phyloP scores from a whole-genome alignment of 768 basidiomycete genomes.

The Boletus coccyginus region DNA sequence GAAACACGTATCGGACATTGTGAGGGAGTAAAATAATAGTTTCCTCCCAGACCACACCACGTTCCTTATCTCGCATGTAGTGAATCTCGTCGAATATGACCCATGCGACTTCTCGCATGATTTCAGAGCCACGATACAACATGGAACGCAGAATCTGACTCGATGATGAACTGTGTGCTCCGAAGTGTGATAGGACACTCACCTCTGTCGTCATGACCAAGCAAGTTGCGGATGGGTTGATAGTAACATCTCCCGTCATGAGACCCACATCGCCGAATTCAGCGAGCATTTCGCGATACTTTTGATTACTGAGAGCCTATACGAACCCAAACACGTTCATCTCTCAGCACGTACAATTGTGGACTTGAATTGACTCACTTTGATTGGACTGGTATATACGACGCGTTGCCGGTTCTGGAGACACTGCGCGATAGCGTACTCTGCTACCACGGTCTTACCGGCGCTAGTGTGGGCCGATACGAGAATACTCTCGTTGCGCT shows the following conservation, averaged over 20 bases:
- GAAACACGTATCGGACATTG: constrained; percentile 95
- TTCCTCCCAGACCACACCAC: constrained; percentile 99
- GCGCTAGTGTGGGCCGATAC: constrained; percentile 99
- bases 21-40: constrained; percentile 97
- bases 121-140: constrained; percentile 97
- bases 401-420: constrained; percentile 92
- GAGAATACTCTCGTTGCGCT: constrained; percentile 94
- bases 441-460: constrained; percentile 98
- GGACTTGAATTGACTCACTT: constrained; percentile 55
- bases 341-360: constrained; percentile 9
- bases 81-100: constrained; percentile 99
- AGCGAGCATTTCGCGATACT: constrained; percentile 96
- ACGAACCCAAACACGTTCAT: constrained; percentile 18
- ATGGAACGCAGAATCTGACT: constrained; percentile 93
- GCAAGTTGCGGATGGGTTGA: constrained; percentile 95
- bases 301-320: constrained; percentile 97
- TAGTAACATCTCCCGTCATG: constrained; percentile 99
- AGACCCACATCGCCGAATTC: constrained; percentile 98
- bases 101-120: constrained; percentile 99
- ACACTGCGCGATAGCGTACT: constrained; percentile 98
- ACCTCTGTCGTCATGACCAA: constrained; percentile 99
- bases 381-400: constrained; percentile 99
- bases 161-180: not conserved
- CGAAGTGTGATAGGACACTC: not conserved
- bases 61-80: constrained; percentile 99